Evolutionary conservation across 1,284 basidiomycete genomes (phyloP).

Genomic region (Rhodotorula sp.): DNA sequence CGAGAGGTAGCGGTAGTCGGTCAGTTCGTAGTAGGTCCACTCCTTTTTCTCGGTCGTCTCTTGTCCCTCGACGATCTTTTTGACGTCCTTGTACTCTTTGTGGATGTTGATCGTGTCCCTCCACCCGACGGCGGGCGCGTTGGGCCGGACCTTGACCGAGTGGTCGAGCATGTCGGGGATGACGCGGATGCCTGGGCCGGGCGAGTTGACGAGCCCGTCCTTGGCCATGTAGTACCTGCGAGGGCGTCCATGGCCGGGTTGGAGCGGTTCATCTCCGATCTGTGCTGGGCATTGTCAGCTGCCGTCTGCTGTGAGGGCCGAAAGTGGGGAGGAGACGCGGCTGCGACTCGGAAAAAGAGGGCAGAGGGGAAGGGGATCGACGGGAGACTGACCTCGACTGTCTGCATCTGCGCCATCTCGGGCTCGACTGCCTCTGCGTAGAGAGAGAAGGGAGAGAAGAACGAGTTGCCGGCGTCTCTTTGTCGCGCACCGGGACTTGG

Average conservation of each 20-base stretch:
- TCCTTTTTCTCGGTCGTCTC: conserved; percentile 82
- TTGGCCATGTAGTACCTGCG: conserved; percentile 13
- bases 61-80: conserved; percentile 66
- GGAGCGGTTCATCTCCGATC: conserved; percentile 24
- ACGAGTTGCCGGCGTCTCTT: neutral
- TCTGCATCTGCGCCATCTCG: neutral
- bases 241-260: conserved; percentile 21
- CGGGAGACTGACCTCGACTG: conserved; percentile 10
- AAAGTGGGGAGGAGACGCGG: neutral
- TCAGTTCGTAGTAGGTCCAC: conserved; percentile 94
- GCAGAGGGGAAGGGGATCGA: too few relatives aligned
- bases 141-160: conserved; percentile 5
- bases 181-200: conserved; percentile 23
- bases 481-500: neutral
- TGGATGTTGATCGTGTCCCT: conserved; percentile 71
- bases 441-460: neutral
- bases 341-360: too few relatives aligned
- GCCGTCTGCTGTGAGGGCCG: neutral
- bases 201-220: conserved; percentile 9
- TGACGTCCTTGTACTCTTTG: conserved; percentile 87
- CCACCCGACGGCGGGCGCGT: conserved; percentile 68
- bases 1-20: conserved; percentile 74
- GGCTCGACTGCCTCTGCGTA: neutral
- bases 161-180: conserved; percentile 29
- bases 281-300: neutral